These are phyloP conservation scores for barrel medic (Medicago truncatula) DNA, from an alignment of 306 rosid genomes.

Conservation along the genomic window DNA sequence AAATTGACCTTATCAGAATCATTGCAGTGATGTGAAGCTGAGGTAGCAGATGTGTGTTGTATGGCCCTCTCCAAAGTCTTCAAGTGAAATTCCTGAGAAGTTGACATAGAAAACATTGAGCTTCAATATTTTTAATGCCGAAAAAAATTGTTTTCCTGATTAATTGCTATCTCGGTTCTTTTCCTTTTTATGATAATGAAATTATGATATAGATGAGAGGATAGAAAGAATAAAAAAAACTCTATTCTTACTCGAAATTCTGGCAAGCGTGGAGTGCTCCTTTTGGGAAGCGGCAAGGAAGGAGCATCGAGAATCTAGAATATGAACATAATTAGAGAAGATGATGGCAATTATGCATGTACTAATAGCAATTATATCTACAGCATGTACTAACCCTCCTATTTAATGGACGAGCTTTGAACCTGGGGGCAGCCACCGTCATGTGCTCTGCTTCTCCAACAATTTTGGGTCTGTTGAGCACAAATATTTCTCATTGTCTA, in stretches of 20 bases:
- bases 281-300: conserved; percentile 73
- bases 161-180: conserved; percentile 24
- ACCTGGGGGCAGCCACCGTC: conserved; percentile 54
- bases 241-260: conserved; percentile 77
- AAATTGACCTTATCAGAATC: conserved; percentile 59
- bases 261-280: conserved; percentile 85
- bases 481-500: conserved; percentile 26
- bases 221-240: conserved; percentile 23
- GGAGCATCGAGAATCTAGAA: conserved; percentile 91
- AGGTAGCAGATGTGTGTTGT: conserved; percentile 63
- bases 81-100: conserved; percentile 79
- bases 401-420: conserved; percentile 98
- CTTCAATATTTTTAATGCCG: conserved; percentile 11
- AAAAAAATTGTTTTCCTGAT: conserved; percentile 28
- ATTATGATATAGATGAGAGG: conserved; percentile 13
- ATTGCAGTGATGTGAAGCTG: conserved; percentile 59
- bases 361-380: conserved; percentile 26
- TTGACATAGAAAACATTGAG: conserved; percentile 40
- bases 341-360: conserved; percentile 28
- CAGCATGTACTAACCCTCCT: conserved; percentile 70
- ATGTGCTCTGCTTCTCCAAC: conserved; percentile 55
- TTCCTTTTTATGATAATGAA: conserved; percentile 4
- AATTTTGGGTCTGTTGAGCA: conserved; percentile 63
- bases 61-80: conserved; percentile 86
- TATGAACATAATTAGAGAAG: conserved; percentile 38